These are phyloP conservation scores for Conoideocrella luteorostrata DNA, from an alignment of 2,329 filamentous ascomycete species.

Conservation along the genomic window DNA sequence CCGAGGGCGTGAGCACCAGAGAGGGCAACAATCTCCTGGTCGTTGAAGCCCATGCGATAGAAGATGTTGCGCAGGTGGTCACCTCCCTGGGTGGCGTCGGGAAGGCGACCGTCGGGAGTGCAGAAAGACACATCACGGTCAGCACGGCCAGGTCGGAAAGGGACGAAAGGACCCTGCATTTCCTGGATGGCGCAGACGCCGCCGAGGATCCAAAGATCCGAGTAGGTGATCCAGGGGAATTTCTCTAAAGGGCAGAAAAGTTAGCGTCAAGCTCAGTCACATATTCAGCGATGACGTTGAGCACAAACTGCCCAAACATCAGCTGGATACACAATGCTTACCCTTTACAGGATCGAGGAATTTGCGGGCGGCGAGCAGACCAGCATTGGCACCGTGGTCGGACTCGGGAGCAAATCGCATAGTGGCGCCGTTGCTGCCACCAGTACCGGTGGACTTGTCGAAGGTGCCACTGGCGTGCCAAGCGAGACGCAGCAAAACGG, in stretches of 20 bases:
- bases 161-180: slow-evolving; percentile 82
- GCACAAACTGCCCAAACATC: too few relatives aligned
- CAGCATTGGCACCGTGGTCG: slow-evolving; percentile 89
- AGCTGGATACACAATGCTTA: too few relatives aligned
- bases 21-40: slow-evolving; percentile 92
- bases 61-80: slow-evolving; percentile 89
- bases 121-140: slow-evolving; percentile 78
- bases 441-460: slow-evolving; percentile 80
- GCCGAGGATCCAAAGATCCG: slow-evolving; percentile 90
- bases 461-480: slow-evolving; percentile 95
- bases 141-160: slow-evolving; percentile 78
- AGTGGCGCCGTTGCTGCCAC: slow-evolving; percentile 91
- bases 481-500: slow-evolving; percentile 80
- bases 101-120: slow-evolving; percentile 84
- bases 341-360: slow-evolving; percentile 90
- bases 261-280: slow-evolving; percentile 12
- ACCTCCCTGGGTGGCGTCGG: slow-evolving; percentile 71
- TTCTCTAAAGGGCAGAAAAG: slow-evolving; percentile 33
- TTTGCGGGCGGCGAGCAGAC: slow-evolving; percentile 76
- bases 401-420: slow-evolving; percentile 92
- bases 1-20: slow-evolving; percentile 80
- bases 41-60: slow-evolving; percentile 94
- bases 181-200: slow-evolving; percentile 87
- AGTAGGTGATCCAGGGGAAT: slow-evolving; percentile 95
- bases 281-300: background rate